phyloP scores from a whole-genome alignment of 345 rosid genomes.

The Eucalyptus erythrocorys region DNA sequence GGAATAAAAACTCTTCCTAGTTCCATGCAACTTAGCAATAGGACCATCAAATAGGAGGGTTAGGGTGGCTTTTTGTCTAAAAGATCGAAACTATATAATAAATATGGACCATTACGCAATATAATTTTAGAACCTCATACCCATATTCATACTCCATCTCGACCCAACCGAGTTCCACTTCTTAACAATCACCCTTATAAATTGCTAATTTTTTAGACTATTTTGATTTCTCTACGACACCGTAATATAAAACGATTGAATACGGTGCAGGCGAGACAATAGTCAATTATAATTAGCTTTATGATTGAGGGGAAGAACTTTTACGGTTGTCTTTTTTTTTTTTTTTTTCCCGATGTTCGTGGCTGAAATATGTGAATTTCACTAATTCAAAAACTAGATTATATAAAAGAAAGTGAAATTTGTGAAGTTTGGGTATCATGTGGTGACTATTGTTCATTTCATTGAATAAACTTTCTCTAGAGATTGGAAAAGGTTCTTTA shows the following conservation, averaged over 20 bases:
- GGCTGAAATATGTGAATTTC: not conserved
- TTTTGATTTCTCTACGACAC: not conserved
- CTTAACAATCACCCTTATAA: not conserved
- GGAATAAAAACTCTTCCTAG: no score
- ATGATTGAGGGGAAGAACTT: not conserved
- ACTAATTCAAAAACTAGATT: not conserved
- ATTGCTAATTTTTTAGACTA: not conserved
- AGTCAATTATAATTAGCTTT: not conserved
- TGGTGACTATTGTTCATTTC: not conserved
- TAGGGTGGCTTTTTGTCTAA: not conserved
- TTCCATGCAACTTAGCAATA: no score
- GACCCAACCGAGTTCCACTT: not conserved
- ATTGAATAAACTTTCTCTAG: not conserved
- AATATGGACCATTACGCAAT: not conserved
- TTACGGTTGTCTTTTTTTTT: not conserved
- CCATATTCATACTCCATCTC: not conserved
- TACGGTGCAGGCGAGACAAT: not conserved
- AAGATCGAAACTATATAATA: not conserved
- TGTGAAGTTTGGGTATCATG: not conserved
- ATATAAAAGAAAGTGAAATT: not conserved
- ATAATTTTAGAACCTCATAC: not conserved
- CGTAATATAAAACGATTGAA: not conserved
- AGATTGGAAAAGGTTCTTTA: no score
- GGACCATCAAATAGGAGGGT: no score
- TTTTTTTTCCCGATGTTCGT: not conserved